Percentiles rank a stretch among this genome's conserved stretches.
Conservation (phyloP, 495 filamentous ascomycete genomes). For the Mytilinidion resinicola region DNA sequence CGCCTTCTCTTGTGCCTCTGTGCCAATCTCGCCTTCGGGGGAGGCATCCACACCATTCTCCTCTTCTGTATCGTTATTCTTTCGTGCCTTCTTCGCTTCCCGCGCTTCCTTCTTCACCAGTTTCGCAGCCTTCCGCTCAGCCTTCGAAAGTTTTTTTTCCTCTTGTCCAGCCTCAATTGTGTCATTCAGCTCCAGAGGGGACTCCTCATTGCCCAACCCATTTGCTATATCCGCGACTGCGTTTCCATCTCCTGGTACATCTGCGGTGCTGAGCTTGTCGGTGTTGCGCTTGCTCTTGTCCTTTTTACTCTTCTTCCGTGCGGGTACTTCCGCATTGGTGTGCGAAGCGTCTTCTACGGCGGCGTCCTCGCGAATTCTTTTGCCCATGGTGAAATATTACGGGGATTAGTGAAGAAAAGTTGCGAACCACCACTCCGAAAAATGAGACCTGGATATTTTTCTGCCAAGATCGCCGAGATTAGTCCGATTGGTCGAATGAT, state of each 20-base stretch:
- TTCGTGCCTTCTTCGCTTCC: slow-evolving; percentile 14
- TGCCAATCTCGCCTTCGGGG: slow-evolving; percentile 8
- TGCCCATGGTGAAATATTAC: slow-evolving; percentile 14
- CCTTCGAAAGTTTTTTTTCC: slow-evolving; percentile 26
- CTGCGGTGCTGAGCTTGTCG: not conserved
- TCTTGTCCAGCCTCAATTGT: not conserved
- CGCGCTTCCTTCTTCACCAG: slow-evolving; percentile 25
- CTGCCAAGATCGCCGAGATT: too few species aligned
- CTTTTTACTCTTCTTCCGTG: slow-evolving; percentile 26
- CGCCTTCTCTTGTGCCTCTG: slow-evolving; percentile 23
- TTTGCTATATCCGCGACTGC: too few species aligned
- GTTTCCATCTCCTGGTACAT: too few species aligned
- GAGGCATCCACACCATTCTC: slow-evolving; percentile 1
- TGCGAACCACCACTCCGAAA: too few species aligned
- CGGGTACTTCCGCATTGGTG: slow-evolving; percentile 3
- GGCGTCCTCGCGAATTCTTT: slow-evolving; percentile 19
- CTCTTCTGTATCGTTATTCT: not conserved
- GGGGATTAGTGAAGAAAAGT: not conserved
- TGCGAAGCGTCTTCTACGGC: slow-evolving; percentile 8
- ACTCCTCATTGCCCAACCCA: too few species aligned
- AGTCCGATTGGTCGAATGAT: too few species aligned
- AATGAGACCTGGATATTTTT: too few species aligned
- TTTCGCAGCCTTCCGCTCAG: slow-evolving; percentile 33
- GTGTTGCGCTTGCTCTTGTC: slow-evolving; percentile 16
- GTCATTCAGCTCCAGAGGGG: too few species aligned